A percentile compares a stretch with the other conserved stretches of the same genome.
phyloP scores from a whole-genome alignment of 305 asterid genomes.

The Fraxinus velutina region DNA sequence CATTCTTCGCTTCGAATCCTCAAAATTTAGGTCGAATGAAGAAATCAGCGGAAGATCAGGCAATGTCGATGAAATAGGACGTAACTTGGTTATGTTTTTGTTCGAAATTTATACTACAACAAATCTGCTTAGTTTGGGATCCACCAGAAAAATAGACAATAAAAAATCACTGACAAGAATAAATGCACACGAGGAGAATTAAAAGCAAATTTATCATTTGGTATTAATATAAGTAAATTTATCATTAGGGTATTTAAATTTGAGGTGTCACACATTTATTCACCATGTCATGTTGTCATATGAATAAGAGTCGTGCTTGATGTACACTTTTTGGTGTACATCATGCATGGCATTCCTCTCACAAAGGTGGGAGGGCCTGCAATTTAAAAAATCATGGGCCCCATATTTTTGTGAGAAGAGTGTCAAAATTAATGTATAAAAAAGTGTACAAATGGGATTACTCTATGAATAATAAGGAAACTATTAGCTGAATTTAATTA shows the following conservation, averaged over 20 bases:
- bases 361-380: no score
- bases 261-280: not conserved
- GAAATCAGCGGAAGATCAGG: not conserved
- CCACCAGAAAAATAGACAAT: not conserved
- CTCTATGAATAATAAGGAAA: not conserved
- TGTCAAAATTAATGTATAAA: no score
- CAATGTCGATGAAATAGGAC: not conserved
- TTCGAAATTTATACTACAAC: not conserved
- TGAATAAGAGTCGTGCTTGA: no score
- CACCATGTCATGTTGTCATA: not conserved
- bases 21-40: not conserved
- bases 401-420: no score
- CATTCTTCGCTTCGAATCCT: not conserved
- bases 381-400: no score
- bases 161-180: not conserved
- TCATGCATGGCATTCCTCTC: no score
- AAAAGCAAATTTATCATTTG: no score
- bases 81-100: not conserved
- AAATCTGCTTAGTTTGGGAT: not conserved
- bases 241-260: no score
- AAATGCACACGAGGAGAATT: no score
- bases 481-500: not conserved
- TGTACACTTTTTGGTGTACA: no score
- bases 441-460: no score
- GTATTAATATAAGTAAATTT: no score